These are phyloP conservation scores for Glaciozyma antarctica DNA, from an alignment of 768 basidiomycete genomes.

Conservation along the genomic window DNA sequence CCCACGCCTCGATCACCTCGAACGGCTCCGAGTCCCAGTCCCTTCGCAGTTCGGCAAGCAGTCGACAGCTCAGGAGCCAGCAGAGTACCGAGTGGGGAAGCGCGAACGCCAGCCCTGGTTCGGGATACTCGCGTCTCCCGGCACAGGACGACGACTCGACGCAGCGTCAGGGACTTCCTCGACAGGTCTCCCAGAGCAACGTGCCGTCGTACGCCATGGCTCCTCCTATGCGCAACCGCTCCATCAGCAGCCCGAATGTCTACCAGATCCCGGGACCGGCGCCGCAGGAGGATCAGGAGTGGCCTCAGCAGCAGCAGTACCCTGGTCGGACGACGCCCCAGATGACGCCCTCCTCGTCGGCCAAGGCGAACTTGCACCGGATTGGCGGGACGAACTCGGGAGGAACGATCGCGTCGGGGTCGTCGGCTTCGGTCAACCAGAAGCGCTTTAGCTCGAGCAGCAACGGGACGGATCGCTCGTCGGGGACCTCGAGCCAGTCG, in stretches of 20 bases:
- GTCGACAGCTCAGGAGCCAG: constrained; percentile 25
- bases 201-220: constrained; percentile 13
- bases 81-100: constrained; percentile 31
- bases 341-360: neutral
- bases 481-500: constrained; percentile 30
- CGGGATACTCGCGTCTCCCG: constrained; percentile 19
- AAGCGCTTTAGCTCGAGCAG: constrained; percentile 31
- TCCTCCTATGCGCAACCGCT: constrained; percentile 40
- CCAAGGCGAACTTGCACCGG: constrained; percentile 5
- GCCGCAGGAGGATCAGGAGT: constrained; percentile 5
- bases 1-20: constrained; percentile 6
- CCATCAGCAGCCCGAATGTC: constrained; percentile 42
- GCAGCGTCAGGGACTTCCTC: constrained; percentile 29
- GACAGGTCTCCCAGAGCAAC: constrained; percentile 29
- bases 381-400: constrained; percentile 25
- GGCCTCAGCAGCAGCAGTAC: constrained; percentile 6
- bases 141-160: constrained; percentile 31
- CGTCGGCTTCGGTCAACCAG: constrained; percentile 22
- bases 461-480: constrained; percentile 31
- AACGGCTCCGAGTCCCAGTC: constrained; percentile 15
- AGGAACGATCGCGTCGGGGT: constrained; percentile 27
- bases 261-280: constrained; percentile 36
- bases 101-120: constrained; percentile 19
- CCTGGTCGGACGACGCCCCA: constrained; percentile 1
- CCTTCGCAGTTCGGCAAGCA: constrained; percentile 32